Conservation (phyloP, 179 eudicot genomes). For the Heliamphora pulchella region DNA sequence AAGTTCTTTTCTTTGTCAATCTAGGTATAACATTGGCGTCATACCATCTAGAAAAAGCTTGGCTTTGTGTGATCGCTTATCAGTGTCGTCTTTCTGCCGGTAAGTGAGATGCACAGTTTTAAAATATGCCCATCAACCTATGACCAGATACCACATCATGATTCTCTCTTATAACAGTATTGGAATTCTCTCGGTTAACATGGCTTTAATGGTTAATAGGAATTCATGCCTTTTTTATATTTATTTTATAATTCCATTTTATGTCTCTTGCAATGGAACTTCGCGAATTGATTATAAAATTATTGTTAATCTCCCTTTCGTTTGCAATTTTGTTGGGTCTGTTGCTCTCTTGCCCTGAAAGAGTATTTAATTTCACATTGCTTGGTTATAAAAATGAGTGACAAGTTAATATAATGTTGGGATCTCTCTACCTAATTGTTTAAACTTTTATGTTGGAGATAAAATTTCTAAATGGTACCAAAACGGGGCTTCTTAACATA, state of each 20-base stretch:
- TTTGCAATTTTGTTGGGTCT: neutral
- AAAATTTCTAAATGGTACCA: too few species aligned
- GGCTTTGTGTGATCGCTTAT: constrained; percentile 64
- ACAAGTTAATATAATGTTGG: too few species aligned
- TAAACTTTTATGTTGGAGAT: too few species aligned
- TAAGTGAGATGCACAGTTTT: constrained; percentile 25
- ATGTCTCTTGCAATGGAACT: neutral
- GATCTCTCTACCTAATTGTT: too few species aligned
- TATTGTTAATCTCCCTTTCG: too few species aligned
- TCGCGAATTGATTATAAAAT: neutral
- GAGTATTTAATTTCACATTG: too few species aligned
- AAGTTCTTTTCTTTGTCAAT: constrained; percentile 9
- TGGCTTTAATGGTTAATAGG: neutral
- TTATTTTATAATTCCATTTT: neutral
- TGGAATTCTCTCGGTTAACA: neutral
- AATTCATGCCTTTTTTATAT: neutral
- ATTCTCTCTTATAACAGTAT: neutral
- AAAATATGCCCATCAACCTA: neutral
- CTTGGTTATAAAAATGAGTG: too few species aligned
- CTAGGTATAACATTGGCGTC: constrained; percentile 89
- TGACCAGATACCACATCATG: too few species aligned
- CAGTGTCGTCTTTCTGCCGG: constrained; percentile 87
- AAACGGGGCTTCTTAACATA: too few species aligned
- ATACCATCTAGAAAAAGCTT: constrained; percentile 71
- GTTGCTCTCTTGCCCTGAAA: neutral